Base-by-base conservation (phyloP, 306 rosid genomes). In the Ochetophila trinervis region DNA sequence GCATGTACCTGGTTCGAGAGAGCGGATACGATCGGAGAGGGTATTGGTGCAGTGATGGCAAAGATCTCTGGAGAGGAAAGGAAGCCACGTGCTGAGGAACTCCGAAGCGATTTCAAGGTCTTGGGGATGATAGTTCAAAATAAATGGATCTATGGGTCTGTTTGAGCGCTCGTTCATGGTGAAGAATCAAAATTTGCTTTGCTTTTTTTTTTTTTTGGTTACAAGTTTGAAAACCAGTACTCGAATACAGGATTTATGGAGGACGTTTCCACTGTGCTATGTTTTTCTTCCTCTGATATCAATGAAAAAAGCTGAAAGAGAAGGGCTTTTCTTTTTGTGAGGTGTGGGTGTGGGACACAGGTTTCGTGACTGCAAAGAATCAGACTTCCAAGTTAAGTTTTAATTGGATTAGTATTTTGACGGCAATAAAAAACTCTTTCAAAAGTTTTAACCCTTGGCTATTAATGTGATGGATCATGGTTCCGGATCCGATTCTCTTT, bases 51-150 rank as follows among this genome's bases (percentile, higher is more conserved):
- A 94, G 37, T 22, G 16, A 8, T 22, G 50, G 81, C 99, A 94
- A 66, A 94, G 96, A 86, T 85, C 97, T 80, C 63, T 68, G 16
- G 99, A 76, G 72, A 94, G 99, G 50, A 94, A 94, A 8, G 99
- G 91, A 53, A 86, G 92, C 97, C 99, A 90, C 0, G 85, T 83
- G 73, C 72, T 48, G 40, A 94, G 88, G 21, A 94, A 94, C 79
- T 94, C 97, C 0, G 96, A 88, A 9, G 95, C 99, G 77, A 87
- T 90, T 84, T 76, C 85, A 19, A 86, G 83, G 27, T 94, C 99
- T 5, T 90, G 82, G 0, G 95, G 88, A 50, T 85, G 85, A 53
- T 81, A 90, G 10, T 67, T 60, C 0, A 34, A 68, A n/a, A 86
- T 96, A 53, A 90, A 84, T 10, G 95, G 88, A 75, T 88, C 73